Evolutionary conservation across 2,329 filamentous ascomycete genomes (phyloP).

Genomic region (Claviceps maximensis): DNA sequence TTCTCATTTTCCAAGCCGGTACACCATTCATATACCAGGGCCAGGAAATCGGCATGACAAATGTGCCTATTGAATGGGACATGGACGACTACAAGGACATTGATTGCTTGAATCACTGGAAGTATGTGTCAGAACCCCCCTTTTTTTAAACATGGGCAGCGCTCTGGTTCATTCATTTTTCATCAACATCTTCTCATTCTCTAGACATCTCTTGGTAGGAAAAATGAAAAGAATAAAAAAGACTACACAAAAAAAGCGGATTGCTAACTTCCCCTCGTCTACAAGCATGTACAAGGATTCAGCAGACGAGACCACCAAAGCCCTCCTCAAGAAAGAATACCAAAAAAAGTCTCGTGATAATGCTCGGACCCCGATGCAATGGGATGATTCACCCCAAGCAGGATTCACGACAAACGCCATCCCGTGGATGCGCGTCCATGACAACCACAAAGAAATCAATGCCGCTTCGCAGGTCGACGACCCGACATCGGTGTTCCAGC

Average conservation of each 20-base stretch:
- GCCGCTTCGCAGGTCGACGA: conserved; percentile 39
- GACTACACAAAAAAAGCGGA: neutral
- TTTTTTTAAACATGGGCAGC: neutral
- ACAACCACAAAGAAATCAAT: conserved; percentile 50
- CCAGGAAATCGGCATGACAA: conserved; percentile 55
- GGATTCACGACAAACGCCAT: conserved; percentile 47
- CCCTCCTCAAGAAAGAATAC: conserved; percentile 29
- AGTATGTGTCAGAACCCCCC: conserved; percentile 15
- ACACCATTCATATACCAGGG: conserved; percentile 59
- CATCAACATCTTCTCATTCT: neutral
- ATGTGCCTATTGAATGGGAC: conserved; percentile 46
- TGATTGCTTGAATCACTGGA: conserved; percentile 40
- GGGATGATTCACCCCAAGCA: conserved; percentile 44
- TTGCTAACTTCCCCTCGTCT: neutral
- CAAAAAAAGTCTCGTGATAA: conserved; percentile 54
- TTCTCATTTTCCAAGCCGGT: conserved; percentile 44
- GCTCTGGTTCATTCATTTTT: neutral
- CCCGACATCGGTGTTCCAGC: conserved; percentile 40
- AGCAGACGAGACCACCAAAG: conserved; percentile 24
- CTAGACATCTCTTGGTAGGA: neutral
- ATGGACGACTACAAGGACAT: conserved; percentile 59
- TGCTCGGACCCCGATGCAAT: conserved; percentile 59
- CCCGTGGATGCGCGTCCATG: conserved; percentile 61
- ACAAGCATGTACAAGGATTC: conserved; percentile 24
- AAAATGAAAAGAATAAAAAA: neutral